A percentile compares a stretch with the other conserved stretches of the same genome.
Conservation (phyloP, 495 filamentous ascomycete genomes). For the Daldinia childiae region DNA sequence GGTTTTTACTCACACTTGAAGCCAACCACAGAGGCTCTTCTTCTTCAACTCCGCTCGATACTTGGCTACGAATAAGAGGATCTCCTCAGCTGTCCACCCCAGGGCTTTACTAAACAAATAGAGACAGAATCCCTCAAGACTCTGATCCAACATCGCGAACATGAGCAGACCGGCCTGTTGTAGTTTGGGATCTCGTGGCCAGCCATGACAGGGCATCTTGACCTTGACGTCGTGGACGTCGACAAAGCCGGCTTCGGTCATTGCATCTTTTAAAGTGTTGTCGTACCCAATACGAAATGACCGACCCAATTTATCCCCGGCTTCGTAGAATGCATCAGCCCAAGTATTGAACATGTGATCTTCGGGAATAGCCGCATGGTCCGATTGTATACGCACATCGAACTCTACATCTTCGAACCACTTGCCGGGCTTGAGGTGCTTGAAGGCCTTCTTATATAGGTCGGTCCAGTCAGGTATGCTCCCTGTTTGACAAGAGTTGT, state of each 20-base stretch:
- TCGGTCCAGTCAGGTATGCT: slow-evolving; percentile 19
- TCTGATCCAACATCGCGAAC: slow-evolving; percentile 23
- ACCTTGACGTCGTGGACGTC: slow-evolving; percentile 19
- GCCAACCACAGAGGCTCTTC: slow-evolving; percentile 23
- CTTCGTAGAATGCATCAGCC: slow-evolving; percentile 4
- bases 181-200: slow-evolving; percentile 24
- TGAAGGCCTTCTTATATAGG: slow-evolving; percentile 20
- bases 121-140: slow-evolving; percentile 18
- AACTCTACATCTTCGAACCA: slow-evolving; percentile 17
- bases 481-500: not conserved
- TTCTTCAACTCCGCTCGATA: slow-evolving; percentile 22
- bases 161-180: slow-evolving; percentile 23
- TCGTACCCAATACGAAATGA: slow-evolving; percentile 8
- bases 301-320: slow-evolving; percentile 9
- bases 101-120: slow-evolving; percentile 17
- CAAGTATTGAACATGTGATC: slow-evolving; percentile 24
- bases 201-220: slow-evolving; percentile 20
- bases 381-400: slow-evolving; percentile 18
- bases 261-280: slow-evolving; percentile 10
- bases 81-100: slow-evolving; percentile 16
- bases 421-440: slow-evolving; percentile 14
- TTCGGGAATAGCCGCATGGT: slow-evolving; percentile 13
- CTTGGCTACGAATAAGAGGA: slow-evolving; percentile 11
- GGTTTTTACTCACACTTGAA: not conserved
- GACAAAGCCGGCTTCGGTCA: slow-evolving; percentile 21